Conservation (phyloP, 305 asterid species). For the Fraxinus albicans region DNA sequence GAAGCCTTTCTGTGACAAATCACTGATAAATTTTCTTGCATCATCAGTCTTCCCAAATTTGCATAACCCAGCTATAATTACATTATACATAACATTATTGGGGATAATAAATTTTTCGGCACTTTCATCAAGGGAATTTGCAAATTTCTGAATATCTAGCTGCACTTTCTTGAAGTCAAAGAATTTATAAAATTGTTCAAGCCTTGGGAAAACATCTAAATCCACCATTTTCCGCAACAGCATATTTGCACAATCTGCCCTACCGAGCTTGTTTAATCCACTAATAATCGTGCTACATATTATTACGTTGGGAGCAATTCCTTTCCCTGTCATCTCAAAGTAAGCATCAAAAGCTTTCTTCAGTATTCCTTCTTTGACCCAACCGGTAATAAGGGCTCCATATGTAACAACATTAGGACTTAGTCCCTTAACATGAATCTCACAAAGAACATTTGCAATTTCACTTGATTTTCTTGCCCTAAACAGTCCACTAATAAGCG, state of each 20-base stretch:
- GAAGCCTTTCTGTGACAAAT: constrained; percentile 59
- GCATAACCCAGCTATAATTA: constrained; percentile 70
- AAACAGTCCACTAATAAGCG: constrained; percentile 68
- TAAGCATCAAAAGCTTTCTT: constrained; percentile 71
- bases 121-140: constrained; percentile 51
- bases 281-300: constrained; percentile 68
- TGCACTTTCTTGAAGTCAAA: constrained; percentile 32
- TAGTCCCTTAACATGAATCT: constrained; percentile 53
- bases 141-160: constrained; percentile 46
- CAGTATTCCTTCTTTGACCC: constrained; percentile 67
- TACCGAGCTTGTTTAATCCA: constrained; percentile 71
- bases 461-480: constrained; percentile 48
- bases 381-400: constrained; percentile 81
- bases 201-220: constrained; percentile 46
- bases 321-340: constrained; percentile 71
- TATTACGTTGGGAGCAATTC: constrained; percentile 60
- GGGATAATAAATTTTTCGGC: constrained; percentile 41
- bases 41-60: constrained; percentile 67
- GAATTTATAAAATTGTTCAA: constrained; percentile 42
- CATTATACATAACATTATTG: constrained; percentile 64
- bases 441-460: constrained; percentile 49
- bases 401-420: constrained; percentile 62
- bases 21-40: constrained; percentile 52
- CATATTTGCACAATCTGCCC: constrained; percentile 56
- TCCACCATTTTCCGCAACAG: constrained; percentile 63